Conservation (phyloP, 129 eudicot species). For the Pseudognaphalium luteoalbum region DNA sequence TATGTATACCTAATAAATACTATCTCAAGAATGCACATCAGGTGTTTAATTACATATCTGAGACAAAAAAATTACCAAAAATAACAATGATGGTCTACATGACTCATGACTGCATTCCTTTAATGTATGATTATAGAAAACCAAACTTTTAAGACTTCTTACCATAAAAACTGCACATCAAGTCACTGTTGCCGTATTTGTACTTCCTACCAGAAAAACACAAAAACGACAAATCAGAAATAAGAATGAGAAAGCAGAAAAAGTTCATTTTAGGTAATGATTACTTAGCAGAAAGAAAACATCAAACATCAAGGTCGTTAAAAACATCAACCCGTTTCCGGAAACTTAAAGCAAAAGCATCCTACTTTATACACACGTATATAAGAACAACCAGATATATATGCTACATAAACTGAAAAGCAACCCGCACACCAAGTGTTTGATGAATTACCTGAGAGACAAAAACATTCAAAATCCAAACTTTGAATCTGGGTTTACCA, state of each 20-base stretch:
- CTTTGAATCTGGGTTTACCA: conserved; percentile 21
- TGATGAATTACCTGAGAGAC: conserved; percentile 26
- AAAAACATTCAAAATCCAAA: conserved; percentile 4
- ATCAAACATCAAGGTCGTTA: conserved; percentile 39
- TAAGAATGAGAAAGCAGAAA: background rate
- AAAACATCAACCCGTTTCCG: conserved; percentile 21
- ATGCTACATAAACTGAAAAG: background rate
- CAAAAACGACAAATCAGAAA: conserved; percentile 17
- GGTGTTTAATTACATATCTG: background rate
- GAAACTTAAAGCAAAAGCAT: conserved; percentile 41
- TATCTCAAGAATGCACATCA: conserved; percentile 1
- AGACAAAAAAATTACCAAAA: conserved; percentile 1
- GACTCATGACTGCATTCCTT: background rate
- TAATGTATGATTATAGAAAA: background rate
- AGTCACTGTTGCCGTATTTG: conserved; percentile 13
- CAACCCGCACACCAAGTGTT: conserved; percentile 27
- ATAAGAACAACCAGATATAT: background rate
- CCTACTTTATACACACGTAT: conserved; percentile 9
- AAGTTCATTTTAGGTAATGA: conserved; percentile 15
- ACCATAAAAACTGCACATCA: too few relatives aligned
- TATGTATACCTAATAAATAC: background rate
- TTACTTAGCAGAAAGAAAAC: conserved; percentile 13
- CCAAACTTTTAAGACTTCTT: background rate
- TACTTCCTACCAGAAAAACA: conserved; percentile 28
- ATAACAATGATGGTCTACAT: background rate